phyloP scores from a whole-genome alignment of 495 filamentous ascomycete species.

The Cryomyces antarcticus region DNA sequence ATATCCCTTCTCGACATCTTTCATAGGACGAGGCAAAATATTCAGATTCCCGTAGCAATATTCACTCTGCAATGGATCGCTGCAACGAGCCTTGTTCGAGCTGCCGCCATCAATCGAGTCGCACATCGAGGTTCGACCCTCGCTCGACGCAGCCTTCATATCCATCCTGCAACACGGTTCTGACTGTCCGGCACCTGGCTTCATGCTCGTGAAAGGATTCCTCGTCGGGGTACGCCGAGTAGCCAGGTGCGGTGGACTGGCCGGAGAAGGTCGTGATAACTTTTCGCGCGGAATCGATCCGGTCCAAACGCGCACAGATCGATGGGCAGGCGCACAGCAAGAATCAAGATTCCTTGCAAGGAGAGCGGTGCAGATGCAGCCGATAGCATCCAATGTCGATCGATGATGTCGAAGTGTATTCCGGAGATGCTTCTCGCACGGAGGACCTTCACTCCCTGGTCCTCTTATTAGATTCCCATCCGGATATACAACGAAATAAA shows the following conservation, averaged over 20 bases:
- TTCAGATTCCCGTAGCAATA: background rate
- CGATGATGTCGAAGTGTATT: background rate
- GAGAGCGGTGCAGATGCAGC: background rate
- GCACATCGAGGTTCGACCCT: background rate
- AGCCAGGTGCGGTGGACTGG: background rate
- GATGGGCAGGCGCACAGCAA: background rate
- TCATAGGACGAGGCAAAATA: background rate
- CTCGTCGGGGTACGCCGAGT: background rate
- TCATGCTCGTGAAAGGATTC: background rate
- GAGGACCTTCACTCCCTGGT: background rate
- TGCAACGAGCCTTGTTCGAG: background rate
- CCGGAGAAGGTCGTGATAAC: background rate
- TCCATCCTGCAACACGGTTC: background rate
- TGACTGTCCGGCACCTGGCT: background rate
- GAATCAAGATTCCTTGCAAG: background rate
- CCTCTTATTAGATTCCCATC: background rate
- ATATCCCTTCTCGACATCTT: slow-evolving; percentile 6
- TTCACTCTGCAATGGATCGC: background rate
- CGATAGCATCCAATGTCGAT: background rate
- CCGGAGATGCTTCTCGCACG: background rate
- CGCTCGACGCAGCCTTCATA: background rate
- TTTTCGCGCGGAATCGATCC: background rate
- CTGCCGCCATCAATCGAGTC: background rate
- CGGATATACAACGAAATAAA: background rate
- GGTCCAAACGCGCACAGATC: no score